A percentile compares a stretch with the other conserved stretches of the same genome.
Evolutionary conservation across 352 stramenopile genomes (phyloP).

Genomic region (Phytopythium chamaehyphon): DNA sequence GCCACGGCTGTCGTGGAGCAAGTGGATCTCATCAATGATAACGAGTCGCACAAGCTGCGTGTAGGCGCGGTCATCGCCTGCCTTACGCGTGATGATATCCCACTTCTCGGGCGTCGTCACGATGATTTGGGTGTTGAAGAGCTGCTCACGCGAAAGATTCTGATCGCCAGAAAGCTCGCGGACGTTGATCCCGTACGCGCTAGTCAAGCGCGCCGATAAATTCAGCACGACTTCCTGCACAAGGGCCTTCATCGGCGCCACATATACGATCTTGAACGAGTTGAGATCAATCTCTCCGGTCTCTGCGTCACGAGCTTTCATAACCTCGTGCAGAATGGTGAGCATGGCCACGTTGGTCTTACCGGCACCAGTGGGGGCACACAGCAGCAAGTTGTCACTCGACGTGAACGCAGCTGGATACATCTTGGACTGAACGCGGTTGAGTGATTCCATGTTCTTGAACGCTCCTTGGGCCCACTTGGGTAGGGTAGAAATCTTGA

Average conservation of each 20-base stretch:
- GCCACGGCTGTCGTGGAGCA: slow-evolving; percentile 98
- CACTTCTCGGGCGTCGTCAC: slow-evolving; percentile 99
- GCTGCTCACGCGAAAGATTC: slow-evolving; percentile 96
- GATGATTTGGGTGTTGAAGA: slow-evolving; percentile 98
- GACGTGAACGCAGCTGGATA: slow-evolving; percentile 88
- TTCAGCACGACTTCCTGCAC: slow-evolving; percentile 99
- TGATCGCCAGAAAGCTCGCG: slow-evolving; percentile 98
- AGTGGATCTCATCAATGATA: slow-evolving; percentile 99
- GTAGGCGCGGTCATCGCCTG: slow-evolving; percentile 95
- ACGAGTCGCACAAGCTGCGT: slow-evolving; percentile 98
- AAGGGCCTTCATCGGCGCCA: slow-evolving; percentile 99
- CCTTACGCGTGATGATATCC: slow-evolving; percentile 99
- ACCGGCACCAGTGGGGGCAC: slow-evolving; percentile 97
- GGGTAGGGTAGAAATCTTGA: slow-evolving; percentile 92
- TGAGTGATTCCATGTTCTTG: slow-evolving; percentile 96
- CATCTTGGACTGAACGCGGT: slow-evolving; percentile 99
- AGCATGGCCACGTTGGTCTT: slow-evolving; percentile 99
- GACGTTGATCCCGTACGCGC: slow-evolving; percentile 93
- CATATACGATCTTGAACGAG: slow-evolving; percentile 99
- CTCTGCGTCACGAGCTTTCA: slow-evolving; percentile 83
- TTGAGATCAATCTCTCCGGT: slow-evolving; percentile 92
- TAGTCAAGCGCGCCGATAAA: slow-evolving; percentile 91
- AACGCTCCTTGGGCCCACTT: slow-evolving; percentile 96
- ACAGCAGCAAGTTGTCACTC: slow-evolving; percentile 98
- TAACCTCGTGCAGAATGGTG: slow-evolving; percentile 98